These are phyloP conservation scores for Penicillium hordei DNA, from an alignment of 2,329 filamentous ascomycete species.

Conservation along the genomic window DNA sequence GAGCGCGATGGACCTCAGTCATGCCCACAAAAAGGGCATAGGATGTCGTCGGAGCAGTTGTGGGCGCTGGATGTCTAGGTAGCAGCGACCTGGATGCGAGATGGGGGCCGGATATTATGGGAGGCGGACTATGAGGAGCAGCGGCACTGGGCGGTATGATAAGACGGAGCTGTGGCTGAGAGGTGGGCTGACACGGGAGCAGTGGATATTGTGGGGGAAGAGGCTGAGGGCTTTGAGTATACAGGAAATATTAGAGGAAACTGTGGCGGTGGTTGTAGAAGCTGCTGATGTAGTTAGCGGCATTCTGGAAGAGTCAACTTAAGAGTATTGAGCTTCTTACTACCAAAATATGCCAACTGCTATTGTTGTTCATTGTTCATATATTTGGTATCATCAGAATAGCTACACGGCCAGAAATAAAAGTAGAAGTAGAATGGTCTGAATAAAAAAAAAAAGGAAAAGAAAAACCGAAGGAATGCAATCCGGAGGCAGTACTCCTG, in stretches of 20 bases:
- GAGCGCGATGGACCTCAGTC: not conserved
- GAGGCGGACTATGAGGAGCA: not conserved
- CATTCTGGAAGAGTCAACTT: not conserved
- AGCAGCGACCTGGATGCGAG: not conserved
- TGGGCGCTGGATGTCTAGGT: not conserved
- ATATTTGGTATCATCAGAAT: conserved; percentile 29
- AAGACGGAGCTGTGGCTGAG: not conserved
- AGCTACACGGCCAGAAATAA: conserved; percentile 20
- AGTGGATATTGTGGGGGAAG: not conserved
- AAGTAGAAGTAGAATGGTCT: conserved; percentile 5
- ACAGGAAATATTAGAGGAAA: not conserved
- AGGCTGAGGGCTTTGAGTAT: not conserved
- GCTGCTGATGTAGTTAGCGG: not conserved
- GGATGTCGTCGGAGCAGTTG: not conserved
- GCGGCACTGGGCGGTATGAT: not conserved
- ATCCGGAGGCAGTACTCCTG: conserved; percentile 17
- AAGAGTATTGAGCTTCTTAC: not conserved
- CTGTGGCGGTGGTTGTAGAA: not conserved
- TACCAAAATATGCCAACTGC: not conserved
- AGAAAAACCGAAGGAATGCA: conserved; percentile 11
- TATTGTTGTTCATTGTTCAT: conserved; percentile 1
- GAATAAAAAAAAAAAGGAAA: conserved; percentile 3
- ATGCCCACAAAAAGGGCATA: not conserved
- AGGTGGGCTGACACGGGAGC: not conserved
- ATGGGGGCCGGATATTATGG: not conserved